These are phyloP conservation scores for Berkeleyomyces rouxiae DNA, from an alignment of 2,329 filamentous ascomycete genomes.

Conservation along the genomic window DNA sequence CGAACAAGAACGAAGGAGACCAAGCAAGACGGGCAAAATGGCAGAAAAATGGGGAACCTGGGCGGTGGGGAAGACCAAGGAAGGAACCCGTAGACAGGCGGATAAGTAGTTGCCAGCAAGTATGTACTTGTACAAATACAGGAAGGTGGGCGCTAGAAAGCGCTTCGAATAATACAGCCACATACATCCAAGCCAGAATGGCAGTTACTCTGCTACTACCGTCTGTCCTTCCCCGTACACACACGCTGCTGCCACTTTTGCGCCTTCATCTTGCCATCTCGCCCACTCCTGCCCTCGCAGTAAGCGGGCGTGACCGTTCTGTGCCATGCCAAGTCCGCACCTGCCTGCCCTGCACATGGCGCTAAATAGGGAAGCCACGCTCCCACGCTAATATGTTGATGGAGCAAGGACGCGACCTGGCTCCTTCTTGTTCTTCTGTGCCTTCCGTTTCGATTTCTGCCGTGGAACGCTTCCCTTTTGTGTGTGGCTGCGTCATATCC, in stretches of 20 bases:
- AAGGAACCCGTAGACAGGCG: neutral
- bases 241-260: too few relatives aligned
- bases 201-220: too few relatives aligned
- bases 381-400: neutral
- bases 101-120: neutral
- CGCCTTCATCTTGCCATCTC: neutral
- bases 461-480: too few relatives aligned
- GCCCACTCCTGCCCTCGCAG: neutral
- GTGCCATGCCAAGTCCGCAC: too few relatives aligned
- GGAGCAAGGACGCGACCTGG: too few relatives aligned
- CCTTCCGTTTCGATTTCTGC: too few relatives aligned
- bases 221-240: neutral
- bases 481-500: too few relatives aligned
- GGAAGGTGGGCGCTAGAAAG: neutral
- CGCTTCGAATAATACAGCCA: too few relatives aligned
- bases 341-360: neutral
- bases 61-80: conserved; percentile 3
- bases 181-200: too few relatives aligned
- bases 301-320: neutral
- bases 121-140: neutral
- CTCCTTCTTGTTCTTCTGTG: too few relatives aligned
- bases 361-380: neutral
- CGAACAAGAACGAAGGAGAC: neutral
- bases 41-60: conserved; percentile 3
- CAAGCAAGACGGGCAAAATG: neutral